These are phyloP conservation scores for Anisodus tanguticus DNA, from an alignment of 257 asterid genomes.

Conservation along the genomic window DNA sequence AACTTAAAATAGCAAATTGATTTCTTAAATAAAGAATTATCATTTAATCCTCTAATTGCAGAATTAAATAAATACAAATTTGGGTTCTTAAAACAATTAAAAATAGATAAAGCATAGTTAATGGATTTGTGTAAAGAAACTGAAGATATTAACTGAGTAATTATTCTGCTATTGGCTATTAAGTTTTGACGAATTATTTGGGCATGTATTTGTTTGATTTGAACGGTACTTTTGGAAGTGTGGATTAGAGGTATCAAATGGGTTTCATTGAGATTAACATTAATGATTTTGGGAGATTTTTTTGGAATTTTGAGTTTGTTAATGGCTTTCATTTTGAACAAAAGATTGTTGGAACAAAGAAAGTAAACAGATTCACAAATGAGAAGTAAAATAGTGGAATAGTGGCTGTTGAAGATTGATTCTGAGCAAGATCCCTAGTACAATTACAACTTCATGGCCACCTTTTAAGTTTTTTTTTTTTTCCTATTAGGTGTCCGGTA, in stretches of 20 bases:
- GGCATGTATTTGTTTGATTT: slow-evolving; percentile 44
- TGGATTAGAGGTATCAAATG: slow-evolving; percentile 47
- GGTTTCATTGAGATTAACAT: slow-evolving; percentile 27
- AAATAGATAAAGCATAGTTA: slow-evolving; percentile 36
- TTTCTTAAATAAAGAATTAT: slow-evolving; percentile 35
- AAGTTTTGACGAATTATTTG: slow-evolving; percentile 31
- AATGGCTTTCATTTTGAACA: not conserved
- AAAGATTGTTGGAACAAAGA: not conserved
- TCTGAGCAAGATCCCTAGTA: too few relatives aligned
- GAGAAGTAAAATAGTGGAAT: not conserved
- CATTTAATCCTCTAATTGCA: slow-evolving; percentile 43
- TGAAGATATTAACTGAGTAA: slow-evolving; percentile 48
- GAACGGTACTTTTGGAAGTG: slow-evolving; percentile 31
- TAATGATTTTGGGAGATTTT: not conserved
- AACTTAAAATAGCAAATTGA: slow-evolving; percentile 35
- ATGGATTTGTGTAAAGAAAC: slow-evolving; percentile 30
- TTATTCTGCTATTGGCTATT: slow-evolving; percentile 33
- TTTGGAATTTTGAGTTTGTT: not conserved
- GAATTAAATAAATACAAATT: slow-evolving; percentile 46
- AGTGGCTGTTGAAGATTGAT: not conserved
- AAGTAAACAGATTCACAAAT: not conserved
- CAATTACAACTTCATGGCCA: too few relatives aligned
- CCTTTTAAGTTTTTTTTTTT: too few relatives aligned
- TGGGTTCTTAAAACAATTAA: slow-evolving; percentile 31
- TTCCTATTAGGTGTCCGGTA: too few relatives aligned